Conservation (phyloP, 371 early-diverging fungal species). For the Circinella umbellata region DNA sequence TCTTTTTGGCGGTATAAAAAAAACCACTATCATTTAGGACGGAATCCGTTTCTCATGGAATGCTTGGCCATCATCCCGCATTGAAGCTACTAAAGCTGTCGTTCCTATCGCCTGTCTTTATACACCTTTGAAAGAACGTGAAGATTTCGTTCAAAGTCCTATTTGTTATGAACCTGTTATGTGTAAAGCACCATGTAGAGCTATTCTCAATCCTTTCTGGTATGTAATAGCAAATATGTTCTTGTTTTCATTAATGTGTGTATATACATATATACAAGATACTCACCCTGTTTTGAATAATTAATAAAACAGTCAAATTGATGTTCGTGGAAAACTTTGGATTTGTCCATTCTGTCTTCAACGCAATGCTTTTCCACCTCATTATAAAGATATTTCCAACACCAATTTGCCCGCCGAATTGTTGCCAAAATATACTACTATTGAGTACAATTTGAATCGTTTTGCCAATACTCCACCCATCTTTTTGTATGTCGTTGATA, state of each 20-base stretch:
- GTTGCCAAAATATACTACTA: constrained; percentile 93
- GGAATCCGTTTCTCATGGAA: constrained; percentile 99
- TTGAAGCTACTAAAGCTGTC: constrained; percentile 93
- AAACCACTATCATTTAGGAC: constrained; percentile 47
- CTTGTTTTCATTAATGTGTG: neutral
- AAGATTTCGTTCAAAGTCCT: constrained; percentile 70
- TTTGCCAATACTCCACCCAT: constrained; percentile 90
- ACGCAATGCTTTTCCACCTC: constrained; percentile 98
- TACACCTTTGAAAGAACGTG: constrained; percentile 96
- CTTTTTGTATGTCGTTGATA: constrained; percentile 98
- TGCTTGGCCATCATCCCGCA: constrained; percentile 93
- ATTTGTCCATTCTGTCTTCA: constrained; percentile 99
- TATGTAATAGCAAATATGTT: constrained; percentile 39
- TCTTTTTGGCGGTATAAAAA: neutral
- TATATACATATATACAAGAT: neutral
- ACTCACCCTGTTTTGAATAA: too few relatives aligned
- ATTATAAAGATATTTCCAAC: constrained; percentile 96
- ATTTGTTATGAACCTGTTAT: constrained; percentile 97
- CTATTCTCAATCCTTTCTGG: constrained; percentile 98
- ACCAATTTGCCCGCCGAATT: constrained; percentile 98
- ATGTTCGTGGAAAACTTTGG: constrained; percentile 96
- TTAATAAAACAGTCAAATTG: constrained; percentile 75
- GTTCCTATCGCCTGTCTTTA: constrained; percentile 97
- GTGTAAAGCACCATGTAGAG: constrained; percentile 96
- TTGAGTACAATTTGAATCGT: constrained; percentile 93